Evolutionary conservation across 129 eudicot species (phyloP), one percentile per base, ranked within the genome.

Genomic region (Tagetes patula): DNA sequence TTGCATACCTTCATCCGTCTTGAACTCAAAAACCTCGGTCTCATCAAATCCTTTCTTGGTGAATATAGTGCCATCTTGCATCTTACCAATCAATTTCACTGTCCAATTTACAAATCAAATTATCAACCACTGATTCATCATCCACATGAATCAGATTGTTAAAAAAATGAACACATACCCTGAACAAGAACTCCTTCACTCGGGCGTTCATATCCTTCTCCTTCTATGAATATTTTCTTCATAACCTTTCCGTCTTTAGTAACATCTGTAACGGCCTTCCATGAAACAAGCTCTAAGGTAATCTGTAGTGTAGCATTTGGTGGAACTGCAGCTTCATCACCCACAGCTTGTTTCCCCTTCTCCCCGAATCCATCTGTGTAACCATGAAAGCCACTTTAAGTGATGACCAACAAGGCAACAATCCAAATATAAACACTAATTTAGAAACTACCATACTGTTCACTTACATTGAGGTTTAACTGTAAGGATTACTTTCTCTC

Each of bases 361-460:
- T 91, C 96, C 48, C 97, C 99, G 77, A 95, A 95, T 6, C 99
- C 99, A 86, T 95, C 99, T 95, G 82, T 95, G 82, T 75, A 81
- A 58, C 6, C 30, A 49, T 20, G n/a, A 27, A 42, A 2, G 6
- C 0, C 32, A 2, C 8, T 4, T 62, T 7, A 38, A 45, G 50
- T 20, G 12, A 61, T 33, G 30, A 54, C 65, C 27, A 65, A 37
- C 38, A 73, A n/a, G 2, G 55, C 27, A 65, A 37, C 38, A 73
- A n/a, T 1, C 27, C 40, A 63, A 34, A 63, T 37, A 40, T 12
- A 56, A 54, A 40, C 2, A 5, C 33, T 30, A 36, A 38, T 38
- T 45, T 9, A 3, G 9, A 66, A 12, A 36, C 20, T 54, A 30
- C 8, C 6, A 11, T 1, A 75, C n/a, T 46, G 32, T 4, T 59